Evolutionary conservation across 2,329 filamentous ascomycete genomes (phyloP).

Genomic region (Pyrenochaeta sp.): DNA sequence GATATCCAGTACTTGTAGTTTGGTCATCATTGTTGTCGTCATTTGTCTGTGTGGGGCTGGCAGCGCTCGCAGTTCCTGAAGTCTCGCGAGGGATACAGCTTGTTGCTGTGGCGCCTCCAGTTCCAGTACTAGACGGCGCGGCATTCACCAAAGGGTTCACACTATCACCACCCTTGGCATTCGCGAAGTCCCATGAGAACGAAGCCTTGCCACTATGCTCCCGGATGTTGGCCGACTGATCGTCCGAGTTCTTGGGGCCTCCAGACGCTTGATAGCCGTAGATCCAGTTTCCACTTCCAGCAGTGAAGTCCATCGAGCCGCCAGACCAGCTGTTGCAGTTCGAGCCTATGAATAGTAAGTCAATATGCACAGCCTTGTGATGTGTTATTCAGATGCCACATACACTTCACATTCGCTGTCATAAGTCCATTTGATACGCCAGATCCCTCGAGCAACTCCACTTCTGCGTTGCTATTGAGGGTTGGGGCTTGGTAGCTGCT

Average conservation of each 20-base stretch:
- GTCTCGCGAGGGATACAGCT: conserved; percentile 42
- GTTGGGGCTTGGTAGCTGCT: conserved; percentile 54
- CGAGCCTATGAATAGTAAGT: conserved; percentile 45
- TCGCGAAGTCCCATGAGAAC: conserved; percentile 58
- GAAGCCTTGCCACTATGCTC: conserved; percentile 54
- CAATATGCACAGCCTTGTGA: too few relatives aligned
- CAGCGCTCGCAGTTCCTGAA: conserved; percentile 15
- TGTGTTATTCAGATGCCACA: too few relatives aligned
- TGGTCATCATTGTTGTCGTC: conserved; percentile 12
- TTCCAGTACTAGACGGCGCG: conserved; percentile 27
- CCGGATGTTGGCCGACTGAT: conserved; percentile 51
- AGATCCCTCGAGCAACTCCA: conserved; percentile 61
- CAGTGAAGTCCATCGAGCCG: conserved; percentile 59
- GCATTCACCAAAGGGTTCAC: conserved; percentile 52
- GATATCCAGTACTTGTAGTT: background rate
- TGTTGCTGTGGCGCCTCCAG: conserved; percentile 20
- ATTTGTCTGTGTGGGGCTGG: conserved; percentile 9
- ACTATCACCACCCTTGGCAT: conserved; percentile 58
- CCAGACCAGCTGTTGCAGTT: conserved; percentile 63
- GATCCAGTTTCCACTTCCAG: conserved; percentile 58
- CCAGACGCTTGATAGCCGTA: conserved; percentile 56
- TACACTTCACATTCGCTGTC: conserved; percentile 64
- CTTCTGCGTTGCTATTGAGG: conserved; percentile 51
- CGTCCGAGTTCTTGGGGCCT: conserved; percentile 56
- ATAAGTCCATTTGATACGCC: conserved; percentile 61